phyloP scores from a whole-genome alignment of 202 grass and related monocot species.

The Thinopyrum obtusiflorum region DNA sequence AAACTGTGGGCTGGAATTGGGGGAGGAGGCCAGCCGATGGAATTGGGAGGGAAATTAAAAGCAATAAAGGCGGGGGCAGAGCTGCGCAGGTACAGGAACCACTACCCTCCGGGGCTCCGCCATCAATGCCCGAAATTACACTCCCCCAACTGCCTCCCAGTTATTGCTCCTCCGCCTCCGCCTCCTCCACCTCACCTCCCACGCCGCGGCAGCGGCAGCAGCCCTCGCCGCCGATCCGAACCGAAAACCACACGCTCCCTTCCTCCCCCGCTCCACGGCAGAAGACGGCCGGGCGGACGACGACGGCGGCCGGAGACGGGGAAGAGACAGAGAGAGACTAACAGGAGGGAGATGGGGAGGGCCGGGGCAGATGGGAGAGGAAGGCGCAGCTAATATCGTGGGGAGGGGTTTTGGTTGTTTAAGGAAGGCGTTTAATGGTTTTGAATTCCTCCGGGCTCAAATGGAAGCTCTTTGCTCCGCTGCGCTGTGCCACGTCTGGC shows the following conservation, averaged over 20 bases:
- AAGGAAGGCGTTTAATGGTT: constrained; percentile 36
- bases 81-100: constrained; percentile 41
- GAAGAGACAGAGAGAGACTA: constrained; percentile 9
- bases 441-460: constrained; percentile 29
- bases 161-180: constrained; percentile 32
- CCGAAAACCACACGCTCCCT: neutral
- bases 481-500: neutral
- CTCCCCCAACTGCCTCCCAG: constrained; percentile 53
- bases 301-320: constrained; percentile 32
- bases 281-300: neutral
- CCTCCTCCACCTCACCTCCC: neutral
- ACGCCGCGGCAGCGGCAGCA: too few relatives aligned
- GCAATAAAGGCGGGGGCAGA: constrained; percentile 52
- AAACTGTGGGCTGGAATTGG: constrained; percentile 32
- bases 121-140: constrained; percentile 72
- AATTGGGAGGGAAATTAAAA: constrained; percentile 65
- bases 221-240: constrained; percentile 32
- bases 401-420: constrained; percentile 32
- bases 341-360: neutral
- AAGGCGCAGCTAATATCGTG: constrained; percentile 14
- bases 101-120: constrained; percentile 17
- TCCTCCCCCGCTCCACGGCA: neutral
- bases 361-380: neutral
- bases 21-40: constrained; percentile 22
- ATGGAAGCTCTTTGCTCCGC: constrained; percentile 2